Base-by-base conservation (phyloP, 208 protist species). In the Kentomonas sorsogonicus region DNA sequence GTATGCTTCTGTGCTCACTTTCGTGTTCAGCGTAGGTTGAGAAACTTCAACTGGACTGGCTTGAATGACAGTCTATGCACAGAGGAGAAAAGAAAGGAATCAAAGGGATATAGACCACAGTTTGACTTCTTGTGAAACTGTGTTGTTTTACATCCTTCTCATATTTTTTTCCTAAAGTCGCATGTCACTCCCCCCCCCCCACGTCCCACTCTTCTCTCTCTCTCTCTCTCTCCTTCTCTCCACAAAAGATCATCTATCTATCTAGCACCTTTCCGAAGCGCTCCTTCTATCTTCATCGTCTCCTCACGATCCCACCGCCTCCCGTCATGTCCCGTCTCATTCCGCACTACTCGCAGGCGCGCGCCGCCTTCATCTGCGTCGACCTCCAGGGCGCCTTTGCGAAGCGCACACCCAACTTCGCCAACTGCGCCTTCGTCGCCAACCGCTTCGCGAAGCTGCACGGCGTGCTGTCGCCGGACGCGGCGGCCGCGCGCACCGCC, bases 361-460 rank as follows among this genome's bases (percentile, higher is more conserved):
- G 74, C 43, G 81, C 79, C 3, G 85, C 81, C 16, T 92, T 92
- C 53, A 40, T 92, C 27, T 89, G 78, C 48, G 60, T 85, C 9
- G 85, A 92, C 55, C 43, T 92, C 34, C 85, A 92, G 51, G 76
- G 57, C 10, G 75, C 68, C n/a, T 92, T 92, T 55, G 43, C 47
- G 26, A n/a, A 72, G 25, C 71, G 71, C 39, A 88, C 89, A 23
- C 20, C 63, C 3, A 83, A 84, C 60, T 87, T 92, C 20, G 15
- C 48, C 1, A 83, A 85, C 67, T 86, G 74, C 57, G 82, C 89
- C 18, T 84, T 84, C 41, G 85, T 92, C 4, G 81, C 85, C 3
- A 92, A 92, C 59, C 80, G 76, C 0, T 72, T 88, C 44, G 80
- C 75, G 1, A 50, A 53, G 20, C 44, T 84, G 31, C 79, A 86